Conservation (phyloP, 176 grass and related monocot species). For the Avena sativa region DNA sequence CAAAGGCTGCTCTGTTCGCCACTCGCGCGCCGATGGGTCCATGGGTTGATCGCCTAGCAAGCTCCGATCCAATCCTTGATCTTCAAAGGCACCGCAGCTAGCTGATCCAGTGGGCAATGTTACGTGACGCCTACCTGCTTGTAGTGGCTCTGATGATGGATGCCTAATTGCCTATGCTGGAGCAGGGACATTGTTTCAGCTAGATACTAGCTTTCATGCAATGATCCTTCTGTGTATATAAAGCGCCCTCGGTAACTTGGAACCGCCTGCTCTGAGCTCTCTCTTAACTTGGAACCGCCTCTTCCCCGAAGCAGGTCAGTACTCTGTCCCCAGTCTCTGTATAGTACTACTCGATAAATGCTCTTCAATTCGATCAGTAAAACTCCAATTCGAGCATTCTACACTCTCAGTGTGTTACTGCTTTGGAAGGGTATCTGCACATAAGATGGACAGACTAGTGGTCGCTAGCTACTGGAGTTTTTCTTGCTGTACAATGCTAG, state of each 20-base stretch:
- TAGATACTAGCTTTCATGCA: not conserved
- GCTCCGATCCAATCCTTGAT: slow-evolving; percentile 37
- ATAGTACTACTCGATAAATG: not conserved
- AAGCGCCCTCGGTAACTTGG: not conserved
- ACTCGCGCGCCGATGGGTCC: not conserved
- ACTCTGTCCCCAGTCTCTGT: not conserved
- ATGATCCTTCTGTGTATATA: slow-evolving; percentile 31
- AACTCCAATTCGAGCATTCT: not conserved
- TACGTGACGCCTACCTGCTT: slow-evolving; percentile 34
- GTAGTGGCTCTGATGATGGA: not conserved
- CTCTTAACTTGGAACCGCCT: not conserved
- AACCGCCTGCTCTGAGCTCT: not conserved
- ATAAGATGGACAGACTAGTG: not conserved
- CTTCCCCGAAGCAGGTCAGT: not conserved
- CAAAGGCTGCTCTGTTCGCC: slow-evolving; percentile 42
- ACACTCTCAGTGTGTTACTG: not conserved
- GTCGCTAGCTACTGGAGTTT: not conserved
- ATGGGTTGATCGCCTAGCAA: not conserved
- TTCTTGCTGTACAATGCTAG: not conserved
- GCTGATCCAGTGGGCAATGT: not conserved
- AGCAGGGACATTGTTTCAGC: not conserved
- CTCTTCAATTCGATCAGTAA: not conserved
- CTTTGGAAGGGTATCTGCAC: not conserved
- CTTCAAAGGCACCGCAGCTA: slow-evolving; percentile 48
- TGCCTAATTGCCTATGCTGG: not conserved